These are phyloP conservation scores for Psilocybe mexicana DNA, from an alignment of 1,284 basidiomycete species.

Conservation along the genomic window DNA sequence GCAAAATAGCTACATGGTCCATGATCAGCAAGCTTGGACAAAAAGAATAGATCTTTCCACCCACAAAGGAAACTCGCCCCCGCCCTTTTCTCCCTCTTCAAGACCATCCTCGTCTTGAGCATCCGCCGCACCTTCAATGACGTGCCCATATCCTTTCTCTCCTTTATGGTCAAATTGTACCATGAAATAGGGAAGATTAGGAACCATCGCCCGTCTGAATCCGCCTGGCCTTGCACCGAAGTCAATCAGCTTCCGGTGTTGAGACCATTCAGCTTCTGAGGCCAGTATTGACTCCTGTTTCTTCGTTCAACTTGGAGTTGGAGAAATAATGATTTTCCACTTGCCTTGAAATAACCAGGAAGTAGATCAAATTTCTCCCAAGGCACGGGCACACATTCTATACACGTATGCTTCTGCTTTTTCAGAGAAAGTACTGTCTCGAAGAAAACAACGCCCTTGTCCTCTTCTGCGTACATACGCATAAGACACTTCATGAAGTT, in stretches of 20 bases:
- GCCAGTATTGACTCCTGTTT: constrained; percentile 85
- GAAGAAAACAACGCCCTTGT: constrained; percentile 91
- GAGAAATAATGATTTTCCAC: background rate
- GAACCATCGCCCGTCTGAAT: constrained; percentile 90
- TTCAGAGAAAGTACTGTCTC: constrained; percentile 89
- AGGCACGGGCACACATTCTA: constrained; percentile 91
- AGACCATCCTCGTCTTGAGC: constrained; percentile 62
- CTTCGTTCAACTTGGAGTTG: constrained; percentile 1
- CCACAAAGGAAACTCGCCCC: constrained; percentile 85
- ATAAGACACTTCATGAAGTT: constrained; percentile 99
- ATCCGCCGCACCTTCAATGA: constrained; percentile 87
- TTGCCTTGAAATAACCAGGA: constrained; percentile 91
- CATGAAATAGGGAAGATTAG: constrained; percentile 98
- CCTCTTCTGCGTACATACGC: constrained; percentile 88
- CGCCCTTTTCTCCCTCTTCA: constrained; percentile 86
- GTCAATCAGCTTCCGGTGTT: constrained; percentile 95
- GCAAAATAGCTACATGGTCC: constrained; percentile 78
- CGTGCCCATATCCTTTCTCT: constrained; percentile 95
- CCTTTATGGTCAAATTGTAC: constrained; percentile 98
- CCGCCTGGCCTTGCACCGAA: constrained; percentile 88
- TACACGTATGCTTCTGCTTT: constrained; percentile 87
- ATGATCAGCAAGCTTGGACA: background rate
- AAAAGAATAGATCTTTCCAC: constrained; percentile 50
- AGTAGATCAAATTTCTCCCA: constrained; percentile 83
- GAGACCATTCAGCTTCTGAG: constrained; percentile 95